Evolutionary conservation across 2,329 filamentous ascomycete genomes (phyloP), one percentile per base, ranked within the genome.

Genomic region (Penicillium occitanis): DNA sequence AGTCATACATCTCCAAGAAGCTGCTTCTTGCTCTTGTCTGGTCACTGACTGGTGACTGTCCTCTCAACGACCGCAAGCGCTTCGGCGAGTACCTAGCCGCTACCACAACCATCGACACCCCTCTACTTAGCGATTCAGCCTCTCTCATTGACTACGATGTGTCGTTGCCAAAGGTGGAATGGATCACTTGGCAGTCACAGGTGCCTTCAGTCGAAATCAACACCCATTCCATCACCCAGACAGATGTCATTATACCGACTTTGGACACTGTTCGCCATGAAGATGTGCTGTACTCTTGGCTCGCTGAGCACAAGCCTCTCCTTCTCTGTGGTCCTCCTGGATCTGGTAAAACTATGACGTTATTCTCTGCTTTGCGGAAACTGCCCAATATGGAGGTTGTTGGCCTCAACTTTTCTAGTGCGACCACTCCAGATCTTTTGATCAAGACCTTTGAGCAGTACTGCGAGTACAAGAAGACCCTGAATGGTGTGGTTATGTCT

Each of bases 391-490:
- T 99, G 93, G 95, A 99, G 79, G 93, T 97, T 66, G 96, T 99
- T 37, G 95, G 95, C 59, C 91, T 99, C 76, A 99, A 99, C 80
- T 99, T 99, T 79, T 99, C 96, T 4, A 99, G 95, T 73, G 96
- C 95, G 1, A 99, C 96, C 0, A 99, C 95, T 0, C 96, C 95
- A 0, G 96, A 99, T 78, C 87, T 99, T 33, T 87, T 99, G 68
- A 93, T 99, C 83, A 99, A 99, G 85, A 99, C 96, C 0, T 97
- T 99, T 71, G 95, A 99, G 81, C 96, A 99, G 77, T 97, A 99
- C 79, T 99, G 95, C 80, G 95, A 99, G 80, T 99, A 99, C 82
- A 96, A 94, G 83, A 99, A 99, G 86, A 98, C 95, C 0, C 83
- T 98, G 58, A 98, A 95, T 75, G 95, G 95, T 50, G 93, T 98